Base-by-base conservation (phyloP, 2,329 filamentous ascomycete genomes). In the Pyrenochaeta sp. region DNA sequence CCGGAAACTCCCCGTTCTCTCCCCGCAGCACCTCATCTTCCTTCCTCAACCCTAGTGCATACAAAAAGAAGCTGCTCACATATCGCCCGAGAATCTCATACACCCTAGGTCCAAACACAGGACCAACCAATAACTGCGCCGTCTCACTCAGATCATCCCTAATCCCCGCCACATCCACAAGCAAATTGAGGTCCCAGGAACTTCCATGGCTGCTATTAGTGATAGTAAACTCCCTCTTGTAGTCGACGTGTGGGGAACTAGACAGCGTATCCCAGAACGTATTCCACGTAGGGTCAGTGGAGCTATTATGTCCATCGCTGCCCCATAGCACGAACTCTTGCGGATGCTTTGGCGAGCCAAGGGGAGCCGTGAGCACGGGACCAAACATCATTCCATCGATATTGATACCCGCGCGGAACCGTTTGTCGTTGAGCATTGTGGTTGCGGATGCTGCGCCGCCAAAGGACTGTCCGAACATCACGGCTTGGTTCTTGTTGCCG, bases 381-480 rank as follows among this genome's bases (percentile, higher is more conserved):
- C 58, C 58, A 37, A 58, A 72, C 47, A 75, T 58, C 22, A 32
- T 58, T 3, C 74, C 71, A 58, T 77, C 73, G 28, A 76, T 51
- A 50, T 76, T 74, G 15, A 73, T 49, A 5, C 66, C 74, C 6
- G 69, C 71, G 0, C 40, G 43, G 34, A 77, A 54, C 19, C 72
- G 61, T 19, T 59, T 43, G 30, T 77, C 69, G 12, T 59, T 57
- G 10, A 71, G 54, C 56, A 76, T 59, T 3, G 58, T 54, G 12
- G 62, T 56, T n/a, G 66, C 66, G 13, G 64, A 59, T 22, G 73
- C 69, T 5, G 72, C 70, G 25, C 73, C 74, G 15, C 73, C 72
- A 32, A 74, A 62, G 13, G 71, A 74, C 37, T 76, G 72, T 2
- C 74, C 74, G 40, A 73, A 62, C 27, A 73, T 61, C 1, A 59